Percentiles rank a stretch among this genome's conserved stretches.
phyloP scores from a whole-genome alignment of 2,329 filamentous ascomycete genomes.

The Arachnomyces sp. region DNA sequence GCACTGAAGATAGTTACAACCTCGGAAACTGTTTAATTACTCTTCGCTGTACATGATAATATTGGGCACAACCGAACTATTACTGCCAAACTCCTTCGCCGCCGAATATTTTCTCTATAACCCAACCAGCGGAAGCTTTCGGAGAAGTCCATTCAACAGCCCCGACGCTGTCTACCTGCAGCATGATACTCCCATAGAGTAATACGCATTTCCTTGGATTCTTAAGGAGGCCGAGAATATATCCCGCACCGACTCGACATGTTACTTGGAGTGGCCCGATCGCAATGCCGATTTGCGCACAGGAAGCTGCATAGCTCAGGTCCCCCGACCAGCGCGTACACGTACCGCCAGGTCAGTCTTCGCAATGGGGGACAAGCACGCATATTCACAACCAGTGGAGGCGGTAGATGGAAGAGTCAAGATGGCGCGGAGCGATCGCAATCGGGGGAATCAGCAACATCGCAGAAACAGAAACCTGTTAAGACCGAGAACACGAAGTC shows the following conservation, averaged over 20 bases:
- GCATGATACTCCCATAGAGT: too few species aligned
- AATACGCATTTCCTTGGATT: not conserved
- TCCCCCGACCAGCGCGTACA: conserved; percentile 18
- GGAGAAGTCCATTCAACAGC: too few species aligned
- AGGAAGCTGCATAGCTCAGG: conserved; percentile 20
- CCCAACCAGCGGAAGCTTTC: too few species aligned
- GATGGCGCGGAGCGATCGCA: conserved; percentile 11
- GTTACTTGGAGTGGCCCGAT: conserved; percentile 31
- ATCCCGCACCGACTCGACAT: conserved; percentile 18
- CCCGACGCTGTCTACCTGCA: too few species aligned
- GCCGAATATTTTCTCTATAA: too few species aligned
- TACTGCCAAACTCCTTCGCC: too few species aligned
- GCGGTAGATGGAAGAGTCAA: conserved; percentile 17
- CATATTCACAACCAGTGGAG: conserved; percentile 21
- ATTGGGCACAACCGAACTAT: too few species aligned
- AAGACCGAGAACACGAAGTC: conserved; percentile 15
- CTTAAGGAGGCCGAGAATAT: not conserved
- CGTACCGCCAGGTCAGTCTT: conserved; percentile 16
- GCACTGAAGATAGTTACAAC: too few species aligned
- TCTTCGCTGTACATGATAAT: too few species aligned
- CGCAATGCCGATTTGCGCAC: conserved; percentile 26
- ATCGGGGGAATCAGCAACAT: conserved; percentile 10
- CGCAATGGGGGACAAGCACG: conserved; percentile 21
- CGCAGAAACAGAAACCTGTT: conserved; percentile 14
- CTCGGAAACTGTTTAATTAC: too few species aligned